Evolutionary conservation across 805 yeast species (phyloP), one percentile per base, ranked within the genome.

Genomic region (Ogataea corticis): DNA sequence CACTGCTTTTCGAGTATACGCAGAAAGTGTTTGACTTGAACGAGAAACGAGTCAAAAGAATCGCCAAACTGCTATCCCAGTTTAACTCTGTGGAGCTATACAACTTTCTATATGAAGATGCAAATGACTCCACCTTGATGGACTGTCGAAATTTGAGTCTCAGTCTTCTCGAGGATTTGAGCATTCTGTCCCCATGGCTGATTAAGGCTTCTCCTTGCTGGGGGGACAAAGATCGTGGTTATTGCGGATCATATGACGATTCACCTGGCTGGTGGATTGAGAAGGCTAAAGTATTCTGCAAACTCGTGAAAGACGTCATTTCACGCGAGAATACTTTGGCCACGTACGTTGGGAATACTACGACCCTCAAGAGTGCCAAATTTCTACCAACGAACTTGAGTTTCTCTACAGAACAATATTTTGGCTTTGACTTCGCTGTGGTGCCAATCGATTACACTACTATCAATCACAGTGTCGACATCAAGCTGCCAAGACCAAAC

Each of bases 1-100:
- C 54, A 0, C 44, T 58, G 2, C 43, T 81, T 0, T 64, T 76
- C 29, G 46, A 56, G 3, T 72, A 63, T 48, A 43, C 64, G n/a
- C 36, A 3, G 18, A 37, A 38, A n/a, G 44, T 61, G 7, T 52
- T 62, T 16, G 42, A 49, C 7, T 9, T 27, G 12, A 37, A 21
- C 13, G 40, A 38, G 1, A 56, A 41, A 30, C 41, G 41, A 14
- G 9, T 36, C 23, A 57, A 55, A 11, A 55, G 65, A 5, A 34
- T 80, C 30, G 72, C 76, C 0, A 59, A 63, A 36, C 67, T 68
- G 27, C 51, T 83, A 19, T 71, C 74, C 3, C 84, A 83, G 38
- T 63, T 69, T 44, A 67, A 73, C 33, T 69, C 75, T 0, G 70
- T 77, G 18, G 78, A 77, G 36, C 55, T 74, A 15, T 55, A 78